These are phyloP conservation scores for Incumbomyces lentus DNA, from an alignment of 2,329 filamentous ascomycete species.

Conservation along the genomic window DNA sequence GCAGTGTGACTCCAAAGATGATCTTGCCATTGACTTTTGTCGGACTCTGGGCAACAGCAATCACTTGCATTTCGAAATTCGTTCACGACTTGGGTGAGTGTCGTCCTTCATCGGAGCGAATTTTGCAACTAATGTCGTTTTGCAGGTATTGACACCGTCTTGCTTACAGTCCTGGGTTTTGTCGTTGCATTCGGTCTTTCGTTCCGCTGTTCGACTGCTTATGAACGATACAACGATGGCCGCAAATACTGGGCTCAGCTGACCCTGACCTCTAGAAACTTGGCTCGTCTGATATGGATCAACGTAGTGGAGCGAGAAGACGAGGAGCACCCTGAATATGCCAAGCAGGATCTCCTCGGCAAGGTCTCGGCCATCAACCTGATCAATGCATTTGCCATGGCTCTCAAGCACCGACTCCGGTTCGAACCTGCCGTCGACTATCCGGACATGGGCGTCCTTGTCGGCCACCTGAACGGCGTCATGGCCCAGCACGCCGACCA, in stretches of 20 bases:
- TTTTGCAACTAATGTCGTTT: conserved; percentile 25
- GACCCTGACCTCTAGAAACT: conserved; percentile 45
- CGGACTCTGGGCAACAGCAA: conserved; percentile 53
- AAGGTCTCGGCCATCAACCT: conserved; percentile 69
- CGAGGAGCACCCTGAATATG: conserved; percentile 18
- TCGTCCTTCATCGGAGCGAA: too few species aligned
- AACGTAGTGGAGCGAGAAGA: conserved; percentile 53
- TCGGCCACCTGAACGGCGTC: conserved; percentile 59
- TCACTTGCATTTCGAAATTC: conserved; percentile 47
- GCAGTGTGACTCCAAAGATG: conserved; percentile 64
- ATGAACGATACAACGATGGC: conserved; percentile 57
- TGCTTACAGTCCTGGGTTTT: conserved; percentile 70
- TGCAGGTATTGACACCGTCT: conserved; percentile 49
- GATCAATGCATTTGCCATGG: conserved; percentile 63
- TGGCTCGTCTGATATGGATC: conserved; percentile 70
- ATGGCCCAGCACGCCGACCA: conserved; percentile 54
- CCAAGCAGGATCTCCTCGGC: conserved; percentile 57
- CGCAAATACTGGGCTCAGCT: conserved; percentile 54
- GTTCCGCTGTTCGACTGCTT: conserved; percentile 66
- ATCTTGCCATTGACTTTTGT: conserved; percentile 57
- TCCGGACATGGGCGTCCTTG: conserved; percentile 58
- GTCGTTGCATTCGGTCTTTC: conserved; percentile 69
- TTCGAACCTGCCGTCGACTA: conserved; percentile 75
- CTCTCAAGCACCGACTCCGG: conserved; percentile 71
- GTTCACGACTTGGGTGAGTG: conserved; percentile 28